Percentiles rank a stretch among this genome's conserved stretches.
phyloP scores from a whole-genome alignment of 495 filamentous ascomycete genomes.

The Neurospora discreta region DNA sequence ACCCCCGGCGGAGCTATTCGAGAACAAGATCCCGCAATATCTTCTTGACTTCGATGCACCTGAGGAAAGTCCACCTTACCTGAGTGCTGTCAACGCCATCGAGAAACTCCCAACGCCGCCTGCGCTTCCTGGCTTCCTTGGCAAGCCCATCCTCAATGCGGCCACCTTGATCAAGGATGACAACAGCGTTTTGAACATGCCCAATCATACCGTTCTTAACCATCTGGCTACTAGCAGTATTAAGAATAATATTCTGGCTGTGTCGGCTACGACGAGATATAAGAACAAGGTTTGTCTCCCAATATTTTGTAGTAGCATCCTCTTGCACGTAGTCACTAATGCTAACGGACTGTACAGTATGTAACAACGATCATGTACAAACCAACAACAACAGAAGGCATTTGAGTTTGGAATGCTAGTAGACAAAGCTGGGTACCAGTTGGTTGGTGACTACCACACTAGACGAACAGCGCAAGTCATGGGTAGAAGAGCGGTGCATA shows the following conservation, averaged over 20 bases:
- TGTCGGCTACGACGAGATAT: constrained; percentile 92
- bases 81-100: constrained; percentile 55
- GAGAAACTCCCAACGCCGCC: constrained; percentile 73
- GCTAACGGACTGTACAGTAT: constrained; percentile 50
- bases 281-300: constrained; percentile 66
- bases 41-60: constrained; percentile 74
- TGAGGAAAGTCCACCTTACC: constrained; percentile 61
- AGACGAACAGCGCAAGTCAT: neutral
- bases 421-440: neutral
- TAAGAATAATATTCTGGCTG: constrained; percentile 90
- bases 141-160: constrained; percentile 88
- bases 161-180: constrained; percentile 91
- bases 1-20: constrained; percentile 39
- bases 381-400: constrained; percentile 45
- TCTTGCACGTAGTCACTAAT: too few species aligned
- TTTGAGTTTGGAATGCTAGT: neutral
- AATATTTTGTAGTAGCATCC: neutral
- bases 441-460: neutral
- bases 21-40: constrained; percentile 65
- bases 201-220: constrained; percentile 94
- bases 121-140: constrained; percentile 78
- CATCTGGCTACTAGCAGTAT: constrained; percentile 98
- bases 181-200: constrained; percentile 88
- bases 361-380: constrained; percentile 97
- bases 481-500: neutral